A percentile compares a stretch with the other conserved stretches of the same genome.
These are phyloP conservation scores for Apophysomyces variabilis DNA, from an alignment of 371 early-diverging fungal species.

Conservation along the genomic window DNA sequence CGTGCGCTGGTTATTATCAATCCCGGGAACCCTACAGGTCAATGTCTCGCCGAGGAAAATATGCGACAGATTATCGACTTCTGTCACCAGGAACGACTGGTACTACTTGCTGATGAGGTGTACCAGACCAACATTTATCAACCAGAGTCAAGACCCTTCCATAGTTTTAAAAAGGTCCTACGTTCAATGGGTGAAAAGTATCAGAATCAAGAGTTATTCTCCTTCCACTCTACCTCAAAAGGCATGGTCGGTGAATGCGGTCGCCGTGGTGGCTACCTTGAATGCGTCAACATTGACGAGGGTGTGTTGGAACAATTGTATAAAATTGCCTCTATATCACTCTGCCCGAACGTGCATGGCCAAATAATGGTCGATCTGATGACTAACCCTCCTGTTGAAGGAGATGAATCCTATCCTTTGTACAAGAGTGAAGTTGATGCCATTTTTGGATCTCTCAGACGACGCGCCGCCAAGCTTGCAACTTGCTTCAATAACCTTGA, in stretches of 20 bases:
- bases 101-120: conserved; percentile 94
- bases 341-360: conserved; percentile 91
- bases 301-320: conserved; percentile 83
- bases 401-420: conserved; percentile 75
- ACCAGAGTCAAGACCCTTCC: conserved; percentile 81
- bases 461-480: conserved; percentile 79
- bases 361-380: conserved; percentile 91
- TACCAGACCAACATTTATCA: conserved; percentile 93
- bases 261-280: conserved; percentile 97
- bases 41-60: conserved; percentile 74
- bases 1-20: conserved; percentile 94
- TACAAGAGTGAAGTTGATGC: conserved; percentile 76
- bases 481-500: conserved; percentile 83
- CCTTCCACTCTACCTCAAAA: conserved; percentile 89
- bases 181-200: conserved; percentile 65
- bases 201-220: conserved; percentile 63
- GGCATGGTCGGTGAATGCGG: conserved; percentile 99
- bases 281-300: conserved; percentile 82
- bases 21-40: conserved; percentile 97
- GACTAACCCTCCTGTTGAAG: conserved; percentile 91
- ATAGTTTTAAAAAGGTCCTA: conserved; percentile 91
- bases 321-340: conserved; percentile 90
- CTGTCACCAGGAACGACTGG: conserved; percentile 74
- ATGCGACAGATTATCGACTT: conserved; percentile 85
- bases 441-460: conserved; percentile 83